Conservation (phyloP, 2,329 filamentous ascomycete genomes). For the Fusarium sp. region DNA sequence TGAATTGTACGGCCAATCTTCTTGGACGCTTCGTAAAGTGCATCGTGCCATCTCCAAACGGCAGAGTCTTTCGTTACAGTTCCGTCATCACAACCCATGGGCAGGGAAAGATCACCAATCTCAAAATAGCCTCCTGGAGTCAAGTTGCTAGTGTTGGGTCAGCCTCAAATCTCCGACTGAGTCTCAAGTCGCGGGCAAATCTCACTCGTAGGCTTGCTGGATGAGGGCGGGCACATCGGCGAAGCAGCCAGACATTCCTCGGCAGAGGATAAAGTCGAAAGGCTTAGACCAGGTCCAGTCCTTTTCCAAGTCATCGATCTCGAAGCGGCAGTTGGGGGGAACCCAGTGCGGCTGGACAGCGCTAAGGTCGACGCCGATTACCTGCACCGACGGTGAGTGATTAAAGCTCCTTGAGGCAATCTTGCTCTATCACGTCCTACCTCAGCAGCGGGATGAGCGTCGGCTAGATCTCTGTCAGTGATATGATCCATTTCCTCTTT, state of each 20-base stretch:
- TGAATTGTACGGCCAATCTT: constrained; percentile 49
- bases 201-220: constrained; percentile 40
- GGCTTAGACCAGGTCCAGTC: constrained; percentile 44
- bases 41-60: constrained; percentile 46
- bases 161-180: fast-evolving
- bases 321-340: constrained; percentile 44
- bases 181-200: too few relatives aligned
- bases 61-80: constrained; percentile 36
- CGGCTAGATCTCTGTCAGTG: constrained; percentile 16
- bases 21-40: constrained; percentile 45
- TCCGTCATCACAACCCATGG: constrained; percentile 40
- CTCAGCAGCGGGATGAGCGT: constrained; percentile 33
- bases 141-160: constrained; percentile 26
- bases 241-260: constrained; percentile 42
- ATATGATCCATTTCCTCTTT: neutral
- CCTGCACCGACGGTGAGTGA: constrained; percentile 10
- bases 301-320: constrained; percentile 46
- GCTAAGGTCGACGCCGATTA: constrained; percentile 43
- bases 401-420: neutral
- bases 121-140: constrained; percentile 46
- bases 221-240: constrained; percentile 38
- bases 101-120: constrained; percentile 38
- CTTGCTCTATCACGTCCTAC: neutral
- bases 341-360: constrained; percentile 38
- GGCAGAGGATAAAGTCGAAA: constrained; percentile 46